These are phyloP conservation scores for Zygotorulaspora danielsina DNA, from an alignment of 805 yeast genomes.

Conservation along the genomic window DNA sequence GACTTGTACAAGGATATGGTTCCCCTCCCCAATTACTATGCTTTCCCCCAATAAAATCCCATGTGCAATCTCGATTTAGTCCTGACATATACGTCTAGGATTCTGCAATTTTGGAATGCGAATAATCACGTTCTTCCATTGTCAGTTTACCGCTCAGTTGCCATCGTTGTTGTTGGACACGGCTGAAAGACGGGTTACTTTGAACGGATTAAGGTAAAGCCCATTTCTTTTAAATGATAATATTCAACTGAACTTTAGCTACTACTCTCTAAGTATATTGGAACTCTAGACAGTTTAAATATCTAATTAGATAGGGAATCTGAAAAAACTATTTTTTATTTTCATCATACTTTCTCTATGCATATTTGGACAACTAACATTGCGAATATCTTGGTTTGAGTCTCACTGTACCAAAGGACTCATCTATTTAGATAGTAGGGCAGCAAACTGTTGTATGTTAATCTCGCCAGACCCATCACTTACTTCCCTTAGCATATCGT, in stretches of 20 bases:
- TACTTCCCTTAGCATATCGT: constrained; percentile 95
- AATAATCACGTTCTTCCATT: no score
- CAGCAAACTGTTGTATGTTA: constrained; percentile 94
- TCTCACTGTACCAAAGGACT: neutral
- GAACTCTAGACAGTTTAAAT: neutral
- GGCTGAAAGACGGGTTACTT: no score
- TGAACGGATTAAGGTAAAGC: no score
- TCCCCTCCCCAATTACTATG: no score
- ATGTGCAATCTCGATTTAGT: no score
- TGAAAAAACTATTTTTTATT: neutral
- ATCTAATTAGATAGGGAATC: neutral
- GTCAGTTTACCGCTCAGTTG: no score
- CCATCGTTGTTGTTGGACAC: no score
- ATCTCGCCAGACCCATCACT: constrained; percentile 96
- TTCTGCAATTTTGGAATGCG: no score
- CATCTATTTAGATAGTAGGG: constrained; percentile 68
- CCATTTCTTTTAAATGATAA: no score
- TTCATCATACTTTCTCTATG: neutral
- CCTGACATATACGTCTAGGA: no score
- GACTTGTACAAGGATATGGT: no score
- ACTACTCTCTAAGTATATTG: neutral
- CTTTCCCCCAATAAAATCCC: no score
- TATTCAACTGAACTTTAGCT: neutral
- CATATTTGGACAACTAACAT: neutral
- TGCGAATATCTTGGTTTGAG: neutral